Base-by-base conservation (phyloP, 2,329 filamentous ascomycete genomes). In the Peltaster fructicola region DNA sequence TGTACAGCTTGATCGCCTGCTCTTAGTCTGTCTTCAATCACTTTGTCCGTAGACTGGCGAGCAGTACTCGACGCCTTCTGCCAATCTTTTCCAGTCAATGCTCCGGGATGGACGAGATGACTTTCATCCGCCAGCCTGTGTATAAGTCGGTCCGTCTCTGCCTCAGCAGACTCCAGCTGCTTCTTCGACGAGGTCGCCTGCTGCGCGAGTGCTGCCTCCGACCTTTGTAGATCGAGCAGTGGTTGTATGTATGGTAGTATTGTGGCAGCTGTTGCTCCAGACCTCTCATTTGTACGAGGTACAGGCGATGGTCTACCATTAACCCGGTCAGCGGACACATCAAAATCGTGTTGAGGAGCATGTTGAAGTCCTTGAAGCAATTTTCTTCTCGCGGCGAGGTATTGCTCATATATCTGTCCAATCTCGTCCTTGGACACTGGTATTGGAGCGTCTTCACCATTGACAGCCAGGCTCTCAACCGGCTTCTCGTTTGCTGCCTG, bases 71-170 rank as follows among this genome's bases (percentile, higher is more conserved):
- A n/a, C n/a, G n/a, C n/a, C 10, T 31, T 26, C 7, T 31, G 30
- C 44, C 44, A 47, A 11, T 43, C 39, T 22, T 25, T 27, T 4
- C 39, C 42, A 7, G 29, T 30, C 4, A 32, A 30, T 10, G 38
- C 30, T n/a, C 36, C 35, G 8, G 43, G 41, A 11, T 39, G 35
- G 2, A 50, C 38, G 8, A 50, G 30, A 32, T 48, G 47, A 15
- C 47, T 50, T 25, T 50, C 47, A 22, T 46, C 44, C n/a, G 42
- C 42, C 6, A 47, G 31, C 8, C 44, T 36, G 3, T 30, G 23
- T 6, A 49, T 23, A 5, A 45, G 25, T 4, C 36, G 34, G 7
- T 40, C 31, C 7, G 40, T 43, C 15, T 37, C 37, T 1, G 26
- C 14, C 17, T 44, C 40, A 6, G 40, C 34, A 3, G 35, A 16